phyloP scores from a whole-genome alignment of 768 basidiomycete genomes.

The Hypsizygus marmoreus region DNA sequence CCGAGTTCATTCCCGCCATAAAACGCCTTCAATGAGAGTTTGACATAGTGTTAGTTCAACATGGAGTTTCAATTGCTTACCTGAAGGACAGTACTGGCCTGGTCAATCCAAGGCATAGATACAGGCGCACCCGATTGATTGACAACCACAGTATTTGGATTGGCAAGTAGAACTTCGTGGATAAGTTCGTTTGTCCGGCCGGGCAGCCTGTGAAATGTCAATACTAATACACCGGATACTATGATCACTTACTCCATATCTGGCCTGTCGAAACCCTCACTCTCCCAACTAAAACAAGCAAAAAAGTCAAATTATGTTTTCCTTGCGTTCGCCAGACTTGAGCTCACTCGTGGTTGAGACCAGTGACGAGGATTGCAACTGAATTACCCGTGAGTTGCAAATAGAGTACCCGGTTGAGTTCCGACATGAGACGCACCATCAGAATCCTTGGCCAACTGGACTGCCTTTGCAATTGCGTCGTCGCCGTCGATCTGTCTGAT shows the following conservation, averaged over 20 bases:
- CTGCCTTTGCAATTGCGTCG: slow-evolving; percentile 42
- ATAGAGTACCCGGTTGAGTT: not conserved
- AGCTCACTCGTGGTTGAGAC: slow-evolving; percentile 54
- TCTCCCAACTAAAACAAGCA: slow-evolving; percentile 40
- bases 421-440: slow-evolving; percentile 33
- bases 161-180: slow-evolving; percentile 45
- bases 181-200: slow-evolving; percentile 55
- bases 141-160: slow-evolving; percentile 56
- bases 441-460: slow-evolving; percentile 35
- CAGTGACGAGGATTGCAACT: slow-evolving; percentile 53
- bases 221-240: not conserved
- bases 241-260: slow-evolving; percentile 38
- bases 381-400: not conserved
- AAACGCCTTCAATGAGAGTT: slow-evolving; percentile 37
- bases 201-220: slow-evolving; percentile 39
- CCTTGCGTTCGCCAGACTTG: too few relatives aligned
- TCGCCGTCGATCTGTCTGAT: slow-evolving; percentile 35
- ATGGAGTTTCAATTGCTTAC: slow-evolving; percentile 23
- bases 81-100: slow-evolving; percentile 40
- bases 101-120: slow-evolving; percentile 55
- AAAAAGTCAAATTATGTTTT: not conserved
- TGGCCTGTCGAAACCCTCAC: slow-evolving; percentile 60
- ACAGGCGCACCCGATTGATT: slow-evolving; percentile 59
- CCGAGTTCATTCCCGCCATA: slow-evolving; percentile 59
- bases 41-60: not conserved